A percentile compares a stretch with the other conserved stretches of the same genome.
Evolutionary conservation across 2,329 filamentous ascomycete species (phyloP).

Genomic region (Thermothelomyces thermophilus): DNA sequence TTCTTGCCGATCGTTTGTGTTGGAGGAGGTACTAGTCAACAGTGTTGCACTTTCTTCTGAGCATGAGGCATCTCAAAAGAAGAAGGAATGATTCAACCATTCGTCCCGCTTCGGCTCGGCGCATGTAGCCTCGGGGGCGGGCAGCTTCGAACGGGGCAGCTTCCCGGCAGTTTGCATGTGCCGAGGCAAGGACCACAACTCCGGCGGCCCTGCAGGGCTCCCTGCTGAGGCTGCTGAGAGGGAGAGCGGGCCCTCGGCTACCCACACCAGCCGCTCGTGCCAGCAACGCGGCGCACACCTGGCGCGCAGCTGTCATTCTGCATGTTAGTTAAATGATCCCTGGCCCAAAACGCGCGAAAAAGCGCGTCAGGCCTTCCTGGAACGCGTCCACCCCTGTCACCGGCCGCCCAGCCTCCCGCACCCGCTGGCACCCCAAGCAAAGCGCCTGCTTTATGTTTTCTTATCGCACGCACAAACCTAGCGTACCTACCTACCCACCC

Average conservation of each 20-base stretch:
- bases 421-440: background rate
- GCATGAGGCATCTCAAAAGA: slow-evolving; percentile 1
- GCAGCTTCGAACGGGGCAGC: slow-evolving; percentile 9
- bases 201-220: background rate
- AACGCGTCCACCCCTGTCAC: slow-evolving; percentile 26
- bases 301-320: slow-evolving; percentile 6
- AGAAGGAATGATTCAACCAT: background rate
- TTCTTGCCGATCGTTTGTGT: too few relatives aligned
- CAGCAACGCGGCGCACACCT: background rate
- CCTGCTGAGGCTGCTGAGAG: too few relatives aligned
- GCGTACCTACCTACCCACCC: slow-evolving; percentile 12
- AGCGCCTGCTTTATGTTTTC: slow-evolving; percentile 11
- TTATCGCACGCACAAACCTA: slow-evolving; percentile 13
- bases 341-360: slow-evolving; percentile 22
- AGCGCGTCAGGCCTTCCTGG: slow-evolving; percentile 17
- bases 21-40: background rate
- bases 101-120: background rate
- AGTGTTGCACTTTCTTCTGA: background rate
- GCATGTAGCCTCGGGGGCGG: background rate
- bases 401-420: slow-evolving; percentile 16
- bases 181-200: slow-evolving; percentile 26
- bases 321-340: slow-evolving; percentile 16
- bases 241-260: background rate
- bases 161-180: slow-evolving; percentile 27
- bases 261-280: background rate